Conservation (phyloP, 129 eudicot genomes). For the Flaveria bidentis region DNA sequence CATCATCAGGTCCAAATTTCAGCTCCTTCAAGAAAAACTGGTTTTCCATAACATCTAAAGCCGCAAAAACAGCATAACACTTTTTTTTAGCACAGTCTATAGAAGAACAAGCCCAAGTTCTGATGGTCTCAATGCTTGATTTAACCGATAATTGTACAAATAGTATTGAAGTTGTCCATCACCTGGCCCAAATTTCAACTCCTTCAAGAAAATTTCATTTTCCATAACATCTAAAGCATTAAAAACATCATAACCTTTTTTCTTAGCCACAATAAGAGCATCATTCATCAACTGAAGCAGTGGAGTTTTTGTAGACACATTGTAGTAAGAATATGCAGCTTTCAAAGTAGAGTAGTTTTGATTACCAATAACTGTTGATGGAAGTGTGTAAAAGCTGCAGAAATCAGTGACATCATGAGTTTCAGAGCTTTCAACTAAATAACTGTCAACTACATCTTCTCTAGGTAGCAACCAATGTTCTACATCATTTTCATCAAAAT, state of each 20-base stretch:
- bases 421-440: slow-evolving; percentile 52
- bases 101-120: slow-evolving; percentile 79
- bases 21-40: slow-evolving; percentile 55
- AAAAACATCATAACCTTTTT: slow-evolving; percentile 43
- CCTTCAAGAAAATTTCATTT: slow-evolving; percentile 54
- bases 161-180: slow-evolving; percentile 80
- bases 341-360: slow-evolving; percentile 50
- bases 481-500: slow-evolving; percentile 59
- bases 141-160: slow-evolving; percentile 68
- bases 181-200: slow-evolving; percentile 74
- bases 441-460: slow-evolving; percentile 57
- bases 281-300: slow-evolving; percentile 64
- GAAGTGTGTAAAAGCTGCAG: slow-evolving; percentile 61
- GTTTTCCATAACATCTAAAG: slow-evolving; percentile 58
- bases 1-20: slow-evolving; percentile 71
- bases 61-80: slow-evolving; percentile 45
- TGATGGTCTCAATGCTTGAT: slow-evolving; percentile 54
- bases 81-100: slow-evolving; percentile 38
- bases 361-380: slow-evolving; percentile 56
- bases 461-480: slow-evolving; percentile 70
- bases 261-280: slow-evolving; percentile 54
- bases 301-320: slow-evolving; percentile 57
- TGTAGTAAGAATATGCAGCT: slow-evolving; percentile 65
- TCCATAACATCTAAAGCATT: slow-evolving; percentile 67
- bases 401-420: slow-evolving; percentile 58